A percentile compares a stretch with the other conserved stretches of the same genome.
Conservation (phyloP, 73 alveolate species). For the Breviolum minutum region DNA sequence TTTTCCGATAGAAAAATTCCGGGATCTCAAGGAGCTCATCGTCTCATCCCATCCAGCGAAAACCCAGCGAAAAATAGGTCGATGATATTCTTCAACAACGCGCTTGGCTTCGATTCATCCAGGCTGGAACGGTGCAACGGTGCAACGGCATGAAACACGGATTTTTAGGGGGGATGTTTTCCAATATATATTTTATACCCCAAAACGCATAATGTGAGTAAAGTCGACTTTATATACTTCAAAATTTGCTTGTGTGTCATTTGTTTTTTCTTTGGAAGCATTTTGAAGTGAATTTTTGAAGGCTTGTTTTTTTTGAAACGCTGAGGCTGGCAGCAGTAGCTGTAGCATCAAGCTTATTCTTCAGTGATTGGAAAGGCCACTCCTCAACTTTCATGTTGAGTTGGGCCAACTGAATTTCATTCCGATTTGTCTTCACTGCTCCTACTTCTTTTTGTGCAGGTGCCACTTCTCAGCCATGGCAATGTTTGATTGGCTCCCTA, state of each 20-base stretch:
- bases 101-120: slow-evolving; percentile 4
- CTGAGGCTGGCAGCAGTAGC: slow-evolving; percentile 51
- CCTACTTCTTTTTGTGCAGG: neutral
- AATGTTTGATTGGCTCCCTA: slow-evolving; percentile 43
- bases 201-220: neutral
- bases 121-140: neutral
- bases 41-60: too few species aligned
- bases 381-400: neutral
- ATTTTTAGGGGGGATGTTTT: too few species aligned
- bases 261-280: neutral
- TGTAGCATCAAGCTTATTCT: slow-evolving; percentile 33
- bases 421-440: neutral
- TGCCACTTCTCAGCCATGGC: slow-evolving; percentile 76
- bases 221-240: neutral
- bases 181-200: neutral
- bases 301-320: neutral
- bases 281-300: neutral
- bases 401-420: neutral
- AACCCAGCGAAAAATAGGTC: too few species aligned
- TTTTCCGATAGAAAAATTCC: too few species aligned
- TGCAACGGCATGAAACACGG: too few species aligned
- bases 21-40: too few species aligned
- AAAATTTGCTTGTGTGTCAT: neutral
- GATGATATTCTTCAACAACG: slow-evolving; percentile 29
- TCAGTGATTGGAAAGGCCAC: slow-evolving; percentile 58